Base-by-base conservation (phyloP, 78 protist genomes). In the Dictyostelium firmibasis region DNA sequence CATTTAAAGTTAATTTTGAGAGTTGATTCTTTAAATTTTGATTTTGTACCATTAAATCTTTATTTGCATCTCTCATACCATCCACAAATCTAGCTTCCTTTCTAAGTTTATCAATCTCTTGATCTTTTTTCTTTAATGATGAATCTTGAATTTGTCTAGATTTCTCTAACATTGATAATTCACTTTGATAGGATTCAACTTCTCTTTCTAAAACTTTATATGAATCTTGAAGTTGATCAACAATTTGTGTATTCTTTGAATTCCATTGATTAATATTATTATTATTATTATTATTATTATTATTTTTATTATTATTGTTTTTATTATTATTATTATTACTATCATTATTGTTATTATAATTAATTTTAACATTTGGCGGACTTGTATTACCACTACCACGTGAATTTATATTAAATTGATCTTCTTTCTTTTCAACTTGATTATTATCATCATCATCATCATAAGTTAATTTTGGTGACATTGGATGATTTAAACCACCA, bases 61-160 rank as follows among this genome's bases (percentile, higher is more conserved):
- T 89, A 69, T 89, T 89, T 0, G 94, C 57, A 35, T 89, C 94
- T 50, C 94, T 60, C 94, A 89, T 89, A 20, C 94, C 94, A 38
- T 89, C 94, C 1, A 70, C 79, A 74, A 89, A 89, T 6, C 77
- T 64, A 14, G 94, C 41, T 2, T 89, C 87, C 62, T 81, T 89
- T 50, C 75, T 78, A 4, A 89, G 74, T 9, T 18, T 25, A 16
- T 89, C 94, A 64, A 81, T 81, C 69, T 89, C 94, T 44, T 69
- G 82, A 10, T 89, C 94, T 33, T 70, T 78, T 47, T 89, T 89
- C 36, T 23, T 89, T 5, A 89, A 76, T 35, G 57, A 31, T 31
- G 67, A 36, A n/a, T 89, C 94, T 33, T 79, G n/a, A 33, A 27
- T n/a, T 47, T 33, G 57, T 18, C 64, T 38, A 1, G 86, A 69